These are phyloP conservation scores for Nicotiana rustica DNA, from an alignment of 305 asterid species.

Conservation along the genomic window DNA sequence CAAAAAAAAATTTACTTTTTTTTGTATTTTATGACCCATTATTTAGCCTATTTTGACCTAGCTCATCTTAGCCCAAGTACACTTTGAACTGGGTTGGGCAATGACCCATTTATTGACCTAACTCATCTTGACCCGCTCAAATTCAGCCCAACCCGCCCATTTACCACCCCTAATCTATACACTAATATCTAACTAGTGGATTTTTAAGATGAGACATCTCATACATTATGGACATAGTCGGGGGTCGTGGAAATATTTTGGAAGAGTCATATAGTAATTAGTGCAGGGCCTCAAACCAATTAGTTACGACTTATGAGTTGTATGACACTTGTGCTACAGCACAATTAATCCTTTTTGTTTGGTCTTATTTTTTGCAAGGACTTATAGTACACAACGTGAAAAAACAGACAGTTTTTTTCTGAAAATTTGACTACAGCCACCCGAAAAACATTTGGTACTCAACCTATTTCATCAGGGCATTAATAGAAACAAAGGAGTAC, in stretches of 20 bases:
- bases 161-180: too few relatives aligned
- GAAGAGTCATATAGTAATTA: neutral
- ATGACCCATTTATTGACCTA: too few relatives aligned
- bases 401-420: neutral
- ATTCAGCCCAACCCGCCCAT: too few relatives aligned
- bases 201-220: neutral
- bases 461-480: constrained; percentile 5
- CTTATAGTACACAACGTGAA: neutral
- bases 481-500: constrained; percentile 1
- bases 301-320: neutral
- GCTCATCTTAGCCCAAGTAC: too few relatives aligned
- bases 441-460: constrained; percentile 1
- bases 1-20: too few relatives aligned
- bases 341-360: neutral
- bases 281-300: neutral
- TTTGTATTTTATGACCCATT: too few relatives aligned
- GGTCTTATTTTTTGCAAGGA: constrained; percentile 17
- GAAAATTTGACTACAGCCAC: neutral
- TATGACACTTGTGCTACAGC: constrained; percentile 5
- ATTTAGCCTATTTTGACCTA: too few relatives aligned
- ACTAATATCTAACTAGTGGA: neutral
- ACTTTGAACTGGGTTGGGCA: too few relatives aligned
- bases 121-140: too few relatives aligned
- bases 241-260: neutral
- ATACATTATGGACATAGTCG: too few relatives aligned